These are phyloP conservation scores for Cercis canadensis DNA, from an alignment of 306 rosid genomes.

Conservation along the genomic window DNA sequence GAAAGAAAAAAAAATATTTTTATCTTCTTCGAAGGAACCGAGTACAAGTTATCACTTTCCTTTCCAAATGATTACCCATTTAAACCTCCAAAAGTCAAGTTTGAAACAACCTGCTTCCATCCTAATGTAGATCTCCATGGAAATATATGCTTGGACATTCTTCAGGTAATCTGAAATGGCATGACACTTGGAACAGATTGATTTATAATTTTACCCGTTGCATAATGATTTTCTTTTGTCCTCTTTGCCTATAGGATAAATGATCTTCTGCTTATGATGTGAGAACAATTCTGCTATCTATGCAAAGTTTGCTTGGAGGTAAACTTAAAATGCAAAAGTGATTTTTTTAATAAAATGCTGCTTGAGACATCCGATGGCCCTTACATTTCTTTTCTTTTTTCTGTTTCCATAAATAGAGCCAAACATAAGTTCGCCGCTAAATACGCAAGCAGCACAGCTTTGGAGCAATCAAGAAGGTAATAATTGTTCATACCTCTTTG, in stretches of 20 bases:
- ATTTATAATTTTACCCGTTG: too few species aligned
- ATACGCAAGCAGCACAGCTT: too few species aligned
- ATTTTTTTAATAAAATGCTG: neutral
- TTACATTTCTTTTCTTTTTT: neutral
- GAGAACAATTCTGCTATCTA: conserved; percentile 74
- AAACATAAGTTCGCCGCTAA: too few species aligned
- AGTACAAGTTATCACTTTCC: conserved; percentile 75
- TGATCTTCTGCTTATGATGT: conserved; percentile 94
- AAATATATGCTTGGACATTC: conserved; percentile 96
- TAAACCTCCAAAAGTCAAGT: conserved; percentile 92
- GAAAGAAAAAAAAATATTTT: too few species aligned
- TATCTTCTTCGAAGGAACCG: conserved; percentile 72
- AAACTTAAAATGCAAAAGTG: neutral
- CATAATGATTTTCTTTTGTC: too few species aligned
- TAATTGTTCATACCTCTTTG: too few species aligned
- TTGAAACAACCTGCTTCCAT: conserved; percentile 83
- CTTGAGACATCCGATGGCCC: neutral
- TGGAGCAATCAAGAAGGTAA: too few species aligned
- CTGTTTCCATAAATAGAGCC: too few species aligned
- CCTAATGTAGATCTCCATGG: conserved; percentile 89
- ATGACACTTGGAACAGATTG: too few species aligned
- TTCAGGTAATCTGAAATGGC: too few species aligned
- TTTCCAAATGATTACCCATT: conserved; percentile 95
- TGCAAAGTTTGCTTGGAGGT: conserved; percentile 96
- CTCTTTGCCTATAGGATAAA: conserved; percentile 61